Percentiles rank a stretch among this genome's conserved stretches.
phyloP scores from a whole-genome alignment of 805 yeast genomes.

The Jamesozyma lodderae region DNA sequence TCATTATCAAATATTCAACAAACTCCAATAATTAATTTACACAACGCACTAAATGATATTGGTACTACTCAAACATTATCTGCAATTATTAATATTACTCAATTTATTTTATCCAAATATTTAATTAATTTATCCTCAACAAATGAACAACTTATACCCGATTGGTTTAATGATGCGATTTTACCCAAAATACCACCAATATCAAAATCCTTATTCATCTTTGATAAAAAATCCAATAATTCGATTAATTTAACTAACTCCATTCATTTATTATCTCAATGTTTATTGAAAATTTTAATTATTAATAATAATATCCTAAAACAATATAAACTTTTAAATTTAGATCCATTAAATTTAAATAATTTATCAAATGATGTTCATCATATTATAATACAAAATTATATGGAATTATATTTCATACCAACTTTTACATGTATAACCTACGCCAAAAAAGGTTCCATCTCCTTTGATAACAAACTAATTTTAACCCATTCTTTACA shows the following conservation, averaged over 20 bases:
- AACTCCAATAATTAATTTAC: slow-evolving; percentile 12
- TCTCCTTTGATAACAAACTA: too few species aligned
- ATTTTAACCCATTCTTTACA: slow-evolving; percentile 15
- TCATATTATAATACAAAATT: slow-evolving; percentile 16
- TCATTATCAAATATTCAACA: slow-evolving; percentile 13
- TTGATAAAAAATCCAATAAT: slow-evolving; percentile 8
- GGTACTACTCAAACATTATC: slow-evolving; percentile 23
- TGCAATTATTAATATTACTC: slow-evolving; percentile 20
- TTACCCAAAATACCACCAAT: slow-evolving; percentile 26
- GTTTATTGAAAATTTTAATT: slow-evolving; percentile 10
- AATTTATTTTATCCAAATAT: slow-evolving; percentile 18
- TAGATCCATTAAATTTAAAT: slow-evolving; percentile 9
- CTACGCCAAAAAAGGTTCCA: too few species aligned
- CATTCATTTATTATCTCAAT: slow-evolving; percentile 10
- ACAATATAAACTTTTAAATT: slow-evolving; percentile 10
- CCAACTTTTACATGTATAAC: slow-evolving; percentile 15
- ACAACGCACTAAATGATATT: slow-evolving; percentile 12
- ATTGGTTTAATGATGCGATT: slow-evolving; percentile 19
- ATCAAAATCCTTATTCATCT: slow-evolving; percentile 25
- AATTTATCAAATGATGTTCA: slow-evolving; percentile 5
- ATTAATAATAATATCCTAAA: slow-evolving; percentile 12
- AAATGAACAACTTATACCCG: slow-evolving; percentile 7
- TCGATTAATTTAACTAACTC: slow-evolving; percentile 2
- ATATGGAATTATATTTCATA: slow-evolving; percentile 18
- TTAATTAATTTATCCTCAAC: slow-evolving; percentile 9